Conservation (phyloP, 2,329 filamentous ascomycete genomes). For the Teratosphaeriaceae sp. region DNA sequence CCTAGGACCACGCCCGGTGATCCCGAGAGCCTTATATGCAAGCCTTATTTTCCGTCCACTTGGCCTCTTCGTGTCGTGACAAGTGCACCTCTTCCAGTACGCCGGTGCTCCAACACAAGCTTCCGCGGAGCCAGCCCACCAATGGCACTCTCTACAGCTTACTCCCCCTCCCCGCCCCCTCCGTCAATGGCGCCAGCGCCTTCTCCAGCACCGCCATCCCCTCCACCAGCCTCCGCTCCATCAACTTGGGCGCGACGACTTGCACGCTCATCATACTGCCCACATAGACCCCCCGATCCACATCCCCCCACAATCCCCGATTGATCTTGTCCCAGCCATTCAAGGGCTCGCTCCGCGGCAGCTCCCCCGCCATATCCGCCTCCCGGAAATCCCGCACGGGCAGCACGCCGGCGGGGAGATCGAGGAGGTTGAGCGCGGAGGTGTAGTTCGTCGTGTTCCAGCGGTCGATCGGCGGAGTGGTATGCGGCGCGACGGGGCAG, state of each 20-base stretch:
- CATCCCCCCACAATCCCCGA: constrained; percentile 49
- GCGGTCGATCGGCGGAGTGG: constrained; percentile 54
- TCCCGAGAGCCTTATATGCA: too few species aligned
- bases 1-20: too few species aligned
- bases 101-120: too few species aligned
- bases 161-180: not conserved
- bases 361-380: constrained; percentile 45
- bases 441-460: constrained; percentile 60
- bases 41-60: too few species aligned
- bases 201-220: constrained; percentile 50
- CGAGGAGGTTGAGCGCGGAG: constrained; percentile 53
- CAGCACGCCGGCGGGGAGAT: constrained; percentile 53
- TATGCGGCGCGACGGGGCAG: constrained; percentile 58
- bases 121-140: too few species aligned
- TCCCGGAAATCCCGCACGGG: constrained; percentile 47
- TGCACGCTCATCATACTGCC: constrained; percentile 51
- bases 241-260: constrained; percentile 48
- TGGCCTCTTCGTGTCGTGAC: too few species aligned
- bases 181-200: constrained; percentile 24
- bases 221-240: constrained; percentile 47
- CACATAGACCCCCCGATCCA: constrained; percentile 49
- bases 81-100: too few species aligned
- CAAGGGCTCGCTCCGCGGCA: constrained; percentile 33
- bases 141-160: constrained; percentile 9
- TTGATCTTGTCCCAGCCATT: constrained; percentile 57